These are phyloP conservation scores for Stagonosporopsis tanaceti DNA, from an alignment of 2,329 filamentous ascomycete genomes.

Conservation along the genomic window DNA sequence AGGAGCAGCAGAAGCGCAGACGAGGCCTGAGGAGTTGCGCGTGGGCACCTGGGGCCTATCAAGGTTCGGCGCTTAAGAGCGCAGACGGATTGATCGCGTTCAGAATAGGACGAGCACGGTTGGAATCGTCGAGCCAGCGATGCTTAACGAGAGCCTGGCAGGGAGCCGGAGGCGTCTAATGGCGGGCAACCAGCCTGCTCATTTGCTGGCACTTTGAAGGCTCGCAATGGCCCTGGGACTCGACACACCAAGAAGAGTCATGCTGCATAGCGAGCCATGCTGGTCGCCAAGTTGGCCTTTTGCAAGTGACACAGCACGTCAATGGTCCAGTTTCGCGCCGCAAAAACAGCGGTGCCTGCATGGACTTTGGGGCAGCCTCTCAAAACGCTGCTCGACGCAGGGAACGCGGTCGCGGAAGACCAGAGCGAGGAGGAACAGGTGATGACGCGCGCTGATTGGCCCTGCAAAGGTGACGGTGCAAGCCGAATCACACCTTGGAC, in stretches of 20 bases:
- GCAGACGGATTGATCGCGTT: conserved; percentile 46
- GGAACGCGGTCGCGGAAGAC: conserved; percentile 33
- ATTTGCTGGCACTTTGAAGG: conserved; percentile 40
- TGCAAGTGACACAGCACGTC: conserved; percentile 36
- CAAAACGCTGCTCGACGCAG: conserved; percentile 30
- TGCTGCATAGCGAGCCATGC: conserved; percentile 31
- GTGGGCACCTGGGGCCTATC: conserved; percentile 45
- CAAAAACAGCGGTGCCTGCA: conserved; percentile 46
- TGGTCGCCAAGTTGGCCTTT: conserved; percentile 41
- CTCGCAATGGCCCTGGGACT: conserved; percentile 39
- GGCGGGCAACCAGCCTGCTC: conserved; percentile 36
- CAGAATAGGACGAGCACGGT: conserved; percentile 48
- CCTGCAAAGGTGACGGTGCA: conserved; percentile 16
- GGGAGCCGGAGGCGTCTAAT: conserved; percentile 45
- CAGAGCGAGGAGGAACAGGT: conserved; percentile 28
- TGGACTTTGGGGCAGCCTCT: conserved; percentile 40
- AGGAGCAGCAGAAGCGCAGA: conserved; percentile 44
- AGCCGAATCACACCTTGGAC: conserved; percentile 23
- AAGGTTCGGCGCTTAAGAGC: conserved; percentile 49
- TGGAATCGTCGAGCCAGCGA: conserved; percentile 33
- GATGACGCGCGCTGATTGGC: conserved; percentile 28
- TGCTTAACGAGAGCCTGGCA: conserved; percentile 36
- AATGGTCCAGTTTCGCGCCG: conserved; percentile 46
- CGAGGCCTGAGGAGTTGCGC: conserved; percentile 41
- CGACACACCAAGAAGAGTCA: conserved; percentile 38